A percentile compares a stretch with the other conserved stretches of the same genome.
Conservation (phyloP, 1,284 basidiomycete genomes). For the Sanghuangporus baumii region DNA sequence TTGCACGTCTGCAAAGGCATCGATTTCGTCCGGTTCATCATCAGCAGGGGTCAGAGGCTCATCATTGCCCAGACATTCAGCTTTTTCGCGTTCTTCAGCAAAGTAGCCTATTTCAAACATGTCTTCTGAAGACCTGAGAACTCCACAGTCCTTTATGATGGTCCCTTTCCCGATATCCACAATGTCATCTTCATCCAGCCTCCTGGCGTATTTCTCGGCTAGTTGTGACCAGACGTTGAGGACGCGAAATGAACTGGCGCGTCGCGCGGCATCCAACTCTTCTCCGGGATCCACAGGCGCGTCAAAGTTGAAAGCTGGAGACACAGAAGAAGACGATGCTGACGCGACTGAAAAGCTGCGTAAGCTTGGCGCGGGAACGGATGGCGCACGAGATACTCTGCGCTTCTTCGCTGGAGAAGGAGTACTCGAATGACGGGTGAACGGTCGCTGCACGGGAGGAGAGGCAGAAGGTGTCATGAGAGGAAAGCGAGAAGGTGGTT, state of each 20-base stretch:
- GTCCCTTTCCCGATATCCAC: constrained; percentile 55
- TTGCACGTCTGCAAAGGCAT: constrained; percentile 33
- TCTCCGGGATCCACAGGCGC: constrained; percentile 6
- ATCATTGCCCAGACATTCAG: constrained; percentile 26
- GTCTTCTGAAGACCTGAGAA: constrained; percentile 40
- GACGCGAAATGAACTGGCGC: constrained; percentile 51
- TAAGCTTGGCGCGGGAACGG: neutral
- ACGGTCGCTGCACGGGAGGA: constrained; percentile 14
- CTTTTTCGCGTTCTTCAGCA: constrained; percentile 23
- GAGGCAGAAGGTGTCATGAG: constrained; percentile 16
- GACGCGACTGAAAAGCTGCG: constrained; percentile 9
- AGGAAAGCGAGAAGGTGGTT: constrained; percentile 1
- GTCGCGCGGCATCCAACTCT: constrained; percentile 48
- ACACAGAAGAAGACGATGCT: neutral
- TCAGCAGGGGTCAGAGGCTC: constrained; percentile 21
- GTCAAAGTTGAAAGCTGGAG: constrained; percentile 9
- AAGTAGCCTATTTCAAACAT: constrained; percentile 45
- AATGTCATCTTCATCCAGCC: constrained; percentile 71
- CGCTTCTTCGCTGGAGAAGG: constrained; percentile 13
- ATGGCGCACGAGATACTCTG: constrained; percentile 13
- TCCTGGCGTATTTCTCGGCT: constrained; percentile 56
- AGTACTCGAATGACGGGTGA: neutral
- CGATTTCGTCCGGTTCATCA: constrained; percentile 37
- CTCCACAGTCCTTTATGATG: constrained; percentile 63
- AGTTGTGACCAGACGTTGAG: constrained; percentile 59